Base-by-base conservation (phyloP, 257 asterid species). In the Primulina huaijiensis region DNA sequence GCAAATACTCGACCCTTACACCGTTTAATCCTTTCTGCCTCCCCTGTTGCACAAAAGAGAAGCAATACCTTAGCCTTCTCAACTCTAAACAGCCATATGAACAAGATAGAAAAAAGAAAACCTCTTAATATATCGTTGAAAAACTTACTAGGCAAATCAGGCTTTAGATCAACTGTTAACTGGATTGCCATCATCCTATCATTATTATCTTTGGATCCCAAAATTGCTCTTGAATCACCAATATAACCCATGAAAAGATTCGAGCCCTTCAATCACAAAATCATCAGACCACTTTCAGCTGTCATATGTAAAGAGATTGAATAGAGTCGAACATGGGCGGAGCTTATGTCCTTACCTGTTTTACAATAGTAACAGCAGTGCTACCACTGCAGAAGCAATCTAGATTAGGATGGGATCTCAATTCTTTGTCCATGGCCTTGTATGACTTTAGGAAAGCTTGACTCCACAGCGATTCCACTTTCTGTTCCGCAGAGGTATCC, bases 361-460 rank as follows among this genome's bases (percentile, higher is more conserved):
- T 93, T 60, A 91, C 75, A 14, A 93, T 69, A 14, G 90, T 86
- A 64, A 93, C 88, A n/a, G 96, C 95, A 52, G 99, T 93, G 90
- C 97, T 90, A 64, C 99, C 99, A 66, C 99, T 93, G 82, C 99
- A 93, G 74, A 90, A 93, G 87, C 97, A 93, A 82, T 93, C 99
- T 57, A 93, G 50, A 82, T 83, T 93, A 58, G 96, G 89, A 73
- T 89, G 94, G 29, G 96, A 89, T 83, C 92, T 87, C 74, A 93
- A 76, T 62, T 93, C 97, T 76, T 88, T 93, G 74, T 93, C 99
- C 99, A 93, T 93, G 27, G 94, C 85, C 83, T 88, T 93, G 76
- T 77, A 93, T 38, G 99, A 80, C 75, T 87, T 90, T 12, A 93
- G 89, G 76, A 90, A 89, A 75, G 99, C 91, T 82, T 93, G 97